A percentile compares a stretch with the other conserved stretches of the same genome.
phyloP scores from a whole-genome alignment of 2,329 filamentous ascomycete species.

The Monilinia aucupariae region DNA sequence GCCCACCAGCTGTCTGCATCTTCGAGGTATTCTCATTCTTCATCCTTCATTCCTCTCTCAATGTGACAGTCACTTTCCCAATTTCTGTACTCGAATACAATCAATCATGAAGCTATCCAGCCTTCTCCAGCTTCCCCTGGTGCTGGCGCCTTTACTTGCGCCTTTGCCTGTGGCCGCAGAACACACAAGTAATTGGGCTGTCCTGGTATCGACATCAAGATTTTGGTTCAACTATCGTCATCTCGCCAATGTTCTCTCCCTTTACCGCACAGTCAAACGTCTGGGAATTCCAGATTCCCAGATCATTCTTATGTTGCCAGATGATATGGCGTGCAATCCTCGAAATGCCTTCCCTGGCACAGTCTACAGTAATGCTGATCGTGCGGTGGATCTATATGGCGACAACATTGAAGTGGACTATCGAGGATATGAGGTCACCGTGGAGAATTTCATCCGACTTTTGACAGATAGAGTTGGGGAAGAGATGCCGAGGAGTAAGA shows the following conservation, averaged over 20 bases:
- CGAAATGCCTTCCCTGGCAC: conserved; percentile 96
- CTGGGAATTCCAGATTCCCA: conserved; percentile 97
- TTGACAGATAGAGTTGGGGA: conserved; percentile 91
- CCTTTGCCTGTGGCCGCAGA: conserved; percentile 47
- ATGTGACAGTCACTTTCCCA: not conserved
- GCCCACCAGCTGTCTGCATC: too few relatives aligned
- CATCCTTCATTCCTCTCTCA: not conserved
- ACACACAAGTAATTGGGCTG: conserved; percentile 98
- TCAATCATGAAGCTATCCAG: conserved; percentile 47
- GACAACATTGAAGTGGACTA: conserved; percentile 99
- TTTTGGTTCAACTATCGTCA: conserved; percentile 99
- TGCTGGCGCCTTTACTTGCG: conserved; percentile 45
- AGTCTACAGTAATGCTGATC: conserved; percentile 96
- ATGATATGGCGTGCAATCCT: conserved; percentile 99
- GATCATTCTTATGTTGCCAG: conserved; percentile 99
- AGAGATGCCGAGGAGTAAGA: conserved; percentile 91
- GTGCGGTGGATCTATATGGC: conserved; percentile 91
- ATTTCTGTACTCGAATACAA: not conserved
- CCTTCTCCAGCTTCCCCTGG: conserved; percentile 39
- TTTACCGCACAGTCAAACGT: conserved; percentile 97
- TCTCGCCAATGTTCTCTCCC: conserved; percentile 91
- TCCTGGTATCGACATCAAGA: conserved; percentile 94
- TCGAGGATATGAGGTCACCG: conserved; percentile 94
- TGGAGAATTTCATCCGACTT: conserved; percentile 96
- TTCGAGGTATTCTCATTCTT: too few relatives aligned